Percentiles rank a stretch among this genome's conserved stretches.
phyloP scores from a whole-genome alignment of 768 basidiomycete genomes.

The Xerocomus potaroensis region DNA sequence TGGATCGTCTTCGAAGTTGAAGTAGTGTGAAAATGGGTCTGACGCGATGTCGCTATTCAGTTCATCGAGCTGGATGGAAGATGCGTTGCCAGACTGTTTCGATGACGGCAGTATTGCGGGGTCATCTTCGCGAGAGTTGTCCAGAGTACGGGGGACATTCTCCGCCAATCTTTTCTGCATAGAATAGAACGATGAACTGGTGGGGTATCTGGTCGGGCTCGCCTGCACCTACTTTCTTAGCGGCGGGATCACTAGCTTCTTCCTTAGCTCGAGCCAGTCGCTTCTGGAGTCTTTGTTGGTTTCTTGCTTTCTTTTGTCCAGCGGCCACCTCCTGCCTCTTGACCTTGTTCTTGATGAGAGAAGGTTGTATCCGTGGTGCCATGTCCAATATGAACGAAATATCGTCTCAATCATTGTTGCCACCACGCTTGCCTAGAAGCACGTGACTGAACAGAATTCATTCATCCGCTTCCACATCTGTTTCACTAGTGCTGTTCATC shows the following conservation, averaged over 20 bases:
- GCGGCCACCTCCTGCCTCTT: slow-evolving; percentile 76
- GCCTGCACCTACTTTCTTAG: slow-evolving; percentile 60
- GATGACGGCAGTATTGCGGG: slow-evolving; percentile 39
- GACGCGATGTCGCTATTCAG: slow-evolving; percentile 62
- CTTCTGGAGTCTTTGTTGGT: slow-evolving; percentile 74
- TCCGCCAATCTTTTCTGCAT: slow-evolving; percentile 72
- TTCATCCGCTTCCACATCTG: neutral
- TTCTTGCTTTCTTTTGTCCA: slow-evolving; percentile 74
- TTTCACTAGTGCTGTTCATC: neutral
- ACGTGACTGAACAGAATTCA: slow-evolving; percentile 16
- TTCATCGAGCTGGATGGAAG: slow-evolving; percentile 49
- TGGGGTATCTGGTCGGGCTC: neutral
- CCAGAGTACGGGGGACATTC: slow-evolving; percentile 88
- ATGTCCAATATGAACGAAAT: too few relatives aligned
- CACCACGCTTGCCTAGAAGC: neutral
- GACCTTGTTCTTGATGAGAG: slow-evolving; percentile 79
- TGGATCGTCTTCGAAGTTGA: slow-evolving; percentile 62
- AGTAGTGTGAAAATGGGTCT: slow-evolving; percentile 77
- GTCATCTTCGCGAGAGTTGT: slow-evolving; percentile 88
- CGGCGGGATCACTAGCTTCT: slow-evolving; percentile 70
- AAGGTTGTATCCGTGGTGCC: slow-evolving; percentile 60
- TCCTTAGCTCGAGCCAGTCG: slow-evolving; percentile 73
- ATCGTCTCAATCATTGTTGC: too few relatives aligned
- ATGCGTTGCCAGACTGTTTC: slow-evolving; percentile 24
- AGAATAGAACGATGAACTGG: neutral